Evolutionary conservation across 371 early-diverging fungal genomes (phyloP).

Genomic region (Syncephalastrum monosporum): DNA sequence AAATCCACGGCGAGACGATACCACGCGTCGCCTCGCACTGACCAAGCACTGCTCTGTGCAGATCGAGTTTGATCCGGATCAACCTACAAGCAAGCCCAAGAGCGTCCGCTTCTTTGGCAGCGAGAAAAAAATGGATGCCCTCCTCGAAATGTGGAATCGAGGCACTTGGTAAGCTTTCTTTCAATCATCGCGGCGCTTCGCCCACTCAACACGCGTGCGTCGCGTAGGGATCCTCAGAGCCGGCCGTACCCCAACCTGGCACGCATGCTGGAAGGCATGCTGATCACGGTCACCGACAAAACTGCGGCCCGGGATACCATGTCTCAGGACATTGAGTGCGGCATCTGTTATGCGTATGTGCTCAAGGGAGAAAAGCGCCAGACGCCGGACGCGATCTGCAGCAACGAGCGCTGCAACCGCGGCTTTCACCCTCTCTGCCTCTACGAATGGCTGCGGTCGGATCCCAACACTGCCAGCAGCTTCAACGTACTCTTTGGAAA

Average conservation of each 20-base stretch:
- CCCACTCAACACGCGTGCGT: background rate
- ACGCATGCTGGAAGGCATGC: conserved; percentile 4
- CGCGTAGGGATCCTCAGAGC: conserved; percentile 6
- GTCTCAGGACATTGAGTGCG: conserved; percentile 35
- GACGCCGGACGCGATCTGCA: conserved; percentile 36
- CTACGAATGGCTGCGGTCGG: conserved; percentile 42
- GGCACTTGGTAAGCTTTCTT: background rate
- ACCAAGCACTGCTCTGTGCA: conserved; percentile 44
- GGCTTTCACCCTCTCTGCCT: conserved; percentile 43
- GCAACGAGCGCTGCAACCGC: conserved; percentile 30
- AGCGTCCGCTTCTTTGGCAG: conserved; percentile 41
- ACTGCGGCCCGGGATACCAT: conserved; percentile 8
- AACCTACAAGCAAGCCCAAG: conserved; percentile 20
- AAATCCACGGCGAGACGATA: conserved; percentile 27
- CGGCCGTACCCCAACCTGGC: conserved; percentile 5
- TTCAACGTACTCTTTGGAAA: conserved; percentile 44
- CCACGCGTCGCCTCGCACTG: conserved; percentile 42
- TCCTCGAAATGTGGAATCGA: conserved; percentile 26
- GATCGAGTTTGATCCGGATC: conserved; percentile 27
- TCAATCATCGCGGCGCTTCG: too few species aligned
- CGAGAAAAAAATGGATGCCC: conserved; percentile 23
- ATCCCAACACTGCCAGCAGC: conserved; percentile 33
- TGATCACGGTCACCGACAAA: background rate
- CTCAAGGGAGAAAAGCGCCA: conserved; percentile 13
- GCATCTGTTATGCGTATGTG: conserved; percentile 44